Percentiles rank a stretch among this genome's conserved stretches.
Evolutionary conservation across 768 basidiomycete species (phyloP).

Genomic region (Suillus subluteus): DNA sequence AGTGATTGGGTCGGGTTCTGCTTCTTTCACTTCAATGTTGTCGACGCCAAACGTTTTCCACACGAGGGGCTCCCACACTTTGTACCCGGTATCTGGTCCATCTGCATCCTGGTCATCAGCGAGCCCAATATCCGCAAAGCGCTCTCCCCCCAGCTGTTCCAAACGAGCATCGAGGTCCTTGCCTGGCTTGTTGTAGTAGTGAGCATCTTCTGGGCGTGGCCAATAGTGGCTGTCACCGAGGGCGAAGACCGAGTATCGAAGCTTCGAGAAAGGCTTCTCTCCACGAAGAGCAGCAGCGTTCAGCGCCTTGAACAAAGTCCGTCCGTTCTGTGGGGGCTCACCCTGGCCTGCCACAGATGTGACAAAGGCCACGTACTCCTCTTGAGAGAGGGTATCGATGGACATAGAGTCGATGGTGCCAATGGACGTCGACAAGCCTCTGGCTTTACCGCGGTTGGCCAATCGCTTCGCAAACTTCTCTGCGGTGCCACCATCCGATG

Average conservation of each 20-base stretch:
- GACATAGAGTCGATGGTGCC: conserved; percentile 82
- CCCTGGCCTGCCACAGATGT: conserved; percentile 97
- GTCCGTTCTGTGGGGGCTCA: conserved; percentile 95
- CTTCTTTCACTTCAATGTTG: conserved; percentile 82
- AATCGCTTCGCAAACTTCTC: conserved; percentile 95
- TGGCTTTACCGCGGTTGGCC: conserved; percentile 76
- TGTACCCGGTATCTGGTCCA: conserved; percentile 95
- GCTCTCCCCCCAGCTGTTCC: conserved; percentile 77
- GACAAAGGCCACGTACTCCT: conserved; percentile 79
- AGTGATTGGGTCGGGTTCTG: conserved; percentile 95
- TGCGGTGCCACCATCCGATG: conserved; percentile 93
- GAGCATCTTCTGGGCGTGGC: conserved; percentile 95
- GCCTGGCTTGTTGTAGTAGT: conserved; percentile 96
- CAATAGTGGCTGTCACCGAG: conserved; percentile 99
- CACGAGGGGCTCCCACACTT: conserved; percentile 87
- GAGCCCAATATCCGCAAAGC: conserved; percentile 75
- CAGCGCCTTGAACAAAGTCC: conserved; percentile 85
- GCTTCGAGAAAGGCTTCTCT: conserved; percentile 60
- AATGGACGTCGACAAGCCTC: conserved; percentile 79
- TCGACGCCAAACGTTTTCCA: conserved; percentile 98
- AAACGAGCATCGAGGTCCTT: conserved; percentile 88
- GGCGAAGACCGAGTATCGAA: conserved; percentile 85
- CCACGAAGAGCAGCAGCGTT: conserved; percentile 58
- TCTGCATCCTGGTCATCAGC: conserved; percentile 99
- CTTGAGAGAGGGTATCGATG: conserved; percentile 72